phyloP scores from a whole-genome alignment of 148 eudicot species.

The Nepenthes gracilis region DNA sequence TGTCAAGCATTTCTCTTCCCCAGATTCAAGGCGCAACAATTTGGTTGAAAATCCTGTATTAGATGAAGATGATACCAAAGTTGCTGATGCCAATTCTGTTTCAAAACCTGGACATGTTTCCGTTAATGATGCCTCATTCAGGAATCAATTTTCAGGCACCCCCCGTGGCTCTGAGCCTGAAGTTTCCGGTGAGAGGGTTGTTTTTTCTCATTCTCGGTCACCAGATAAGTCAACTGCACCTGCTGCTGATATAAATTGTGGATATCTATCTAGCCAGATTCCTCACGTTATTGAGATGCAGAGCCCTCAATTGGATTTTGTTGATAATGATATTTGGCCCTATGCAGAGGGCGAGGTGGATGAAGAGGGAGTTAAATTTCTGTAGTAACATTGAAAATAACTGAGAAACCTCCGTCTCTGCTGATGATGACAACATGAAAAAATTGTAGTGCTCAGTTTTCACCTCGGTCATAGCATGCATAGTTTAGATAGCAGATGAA shows the following conservation, averaged over 20 bases:
- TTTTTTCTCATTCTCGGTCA: not conserved
- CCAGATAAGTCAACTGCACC: not conserved
- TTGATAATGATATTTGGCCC: too few relatives aligned
- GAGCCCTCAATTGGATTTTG: not conserved
- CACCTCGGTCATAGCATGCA: too few relatives aligned
- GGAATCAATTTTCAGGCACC: not conserved
- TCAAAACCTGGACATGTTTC: not conserved
- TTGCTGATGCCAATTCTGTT: not conserved
- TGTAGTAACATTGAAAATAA: too few relatives aligned
- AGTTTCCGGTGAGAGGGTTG: not conserved
- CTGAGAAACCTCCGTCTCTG: too few relatives aligned
- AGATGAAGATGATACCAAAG: conserved; percentile 9
- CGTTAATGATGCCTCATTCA: not conserved
- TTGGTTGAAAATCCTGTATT: conserved; percentile 12
- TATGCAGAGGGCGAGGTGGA: too few relatives aligned
- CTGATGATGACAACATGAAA: too few relatives aligned
- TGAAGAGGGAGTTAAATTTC: too few relatives aligned
- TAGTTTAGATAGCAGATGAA: too few relatives aligned
- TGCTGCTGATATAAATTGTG: conserved; percentile 1
- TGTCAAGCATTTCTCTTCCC: conserved; percentile 7
- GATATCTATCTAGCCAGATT: not conserved
- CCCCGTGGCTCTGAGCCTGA: not conserved
- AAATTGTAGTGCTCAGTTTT: too few relatives aligned
- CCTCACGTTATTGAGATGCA: not conserved
- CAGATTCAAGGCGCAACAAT: conserved; percentile 7